phyloP scores from a whole-genome alignment of 208 protist species.

The Angomonas ambiguus region DNA sequence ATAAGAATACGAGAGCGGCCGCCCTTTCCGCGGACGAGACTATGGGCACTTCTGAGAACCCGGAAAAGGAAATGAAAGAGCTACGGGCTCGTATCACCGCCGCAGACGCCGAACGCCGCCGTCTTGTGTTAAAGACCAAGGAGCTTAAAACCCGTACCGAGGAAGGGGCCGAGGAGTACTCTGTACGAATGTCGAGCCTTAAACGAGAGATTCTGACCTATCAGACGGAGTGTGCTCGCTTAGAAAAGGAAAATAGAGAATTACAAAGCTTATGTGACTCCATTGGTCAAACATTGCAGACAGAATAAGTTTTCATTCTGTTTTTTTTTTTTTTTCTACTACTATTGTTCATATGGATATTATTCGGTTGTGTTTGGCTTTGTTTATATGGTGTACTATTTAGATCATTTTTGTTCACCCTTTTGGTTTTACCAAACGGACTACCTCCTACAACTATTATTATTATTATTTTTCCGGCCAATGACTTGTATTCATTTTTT shows the following conservation, averaged over 20 bases:
- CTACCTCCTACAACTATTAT: neutral
- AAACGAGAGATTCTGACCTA: slow-evolving; percentile 58
- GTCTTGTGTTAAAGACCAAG: slow-evolving; percentile 44
- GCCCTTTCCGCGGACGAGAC: slow-evolving; percentile 42
- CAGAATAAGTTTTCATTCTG: slow-evolving; percentile 6
- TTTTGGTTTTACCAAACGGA: slow-evolving; percentile 1
- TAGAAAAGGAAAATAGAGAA: slow-evolving; percentile 67
- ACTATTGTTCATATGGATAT: no score
- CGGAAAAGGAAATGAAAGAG: slow-evolving; percentile 49
- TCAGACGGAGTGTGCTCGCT: slow-evolving; percentile 44
- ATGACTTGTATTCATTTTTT: no score
- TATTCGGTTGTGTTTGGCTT: no score
- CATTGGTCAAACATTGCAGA: slow-evolving; percentile 40
- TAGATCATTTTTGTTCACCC: neutral
- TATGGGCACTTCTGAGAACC: slow-evolving; percentile 29
- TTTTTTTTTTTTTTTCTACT: neutral
- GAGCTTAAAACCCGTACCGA: slow-evolving; percentile 47
- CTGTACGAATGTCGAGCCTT: slow-evolving; percentile 47
- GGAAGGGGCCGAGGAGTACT: slow-evolving; percentile 45
- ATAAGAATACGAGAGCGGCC: slow-evolving; percentile 31
- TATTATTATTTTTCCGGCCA: no score
- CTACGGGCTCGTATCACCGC: slow-evolving; percentile 59
- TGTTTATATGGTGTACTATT: no score
- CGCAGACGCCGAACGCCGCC: slow-evolving; percentile 44
- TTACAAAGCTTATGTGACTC: slow-evolving; percentile 62